Evolutionary conservation across 1,284 basidiomycete species (phyloP), one percentile per base, ranked within the genome.

Genomic region (Ceraceosorus guamensis): DNA sequence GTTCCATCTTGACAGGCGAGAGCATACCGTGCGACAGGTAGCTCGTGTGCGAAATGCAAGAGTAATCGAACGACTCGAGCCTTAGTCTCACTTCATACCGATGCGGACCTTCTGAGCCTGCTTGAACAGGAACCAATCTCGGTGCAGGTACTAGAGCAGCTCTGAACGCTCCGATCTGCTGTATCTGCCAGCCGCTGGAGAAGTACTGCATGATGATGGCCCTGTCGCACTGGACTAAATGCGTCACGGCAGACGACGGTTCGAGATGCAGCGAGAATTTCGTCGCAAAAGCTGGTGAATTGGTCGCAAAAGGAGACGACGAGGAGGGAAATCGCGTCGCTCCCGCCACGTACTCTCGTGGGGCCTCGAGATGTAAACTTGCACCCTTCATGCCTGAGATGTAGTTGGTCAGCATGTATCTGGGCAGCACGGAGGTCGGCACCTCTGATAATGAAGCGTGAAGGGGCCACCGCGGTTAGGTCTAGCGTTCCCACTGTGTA

Each of bases 111-210:
- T 52, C 52, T 18, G 58, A 51, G 32, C 54, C 53, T 46, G 5
- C 55, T 31, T 6, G 32, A 43, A 4, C 44, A 52, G 47, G 31
- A 16, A 56, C 46, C 14, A 58, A 53, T 13, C 39, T 44, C 1
- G 60, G 50, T 33, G 49, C 59, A 1, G 66, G 60, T 5, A 66
- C 60, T 14, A 68, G 63, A 13, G 54, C 57, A 0, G 62, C 66
- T 3, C 66, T 62, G 50, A 67, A 30, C 0, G 62, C 59, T 7
- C 66, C 66, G 13, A 54, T 46, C 62, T 64, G 63, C 39, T 66
- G 64, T 6, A 68, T 63, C 52, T 65, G 64, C 66, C 66, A 68
- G 6, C 66, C 66, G 41, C 54, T 67, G 33, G 65, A 62, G 47
- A 64, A 68, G 43, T 56, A 59, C 6, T 57, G 58, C 32, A 60